A percentile compares a stretch with the other conserved stretches of the same genome.
Evolutionary conservation across 331 rosid genomes (phyloP).

Genomic region (Quercus lobata): DNA sequence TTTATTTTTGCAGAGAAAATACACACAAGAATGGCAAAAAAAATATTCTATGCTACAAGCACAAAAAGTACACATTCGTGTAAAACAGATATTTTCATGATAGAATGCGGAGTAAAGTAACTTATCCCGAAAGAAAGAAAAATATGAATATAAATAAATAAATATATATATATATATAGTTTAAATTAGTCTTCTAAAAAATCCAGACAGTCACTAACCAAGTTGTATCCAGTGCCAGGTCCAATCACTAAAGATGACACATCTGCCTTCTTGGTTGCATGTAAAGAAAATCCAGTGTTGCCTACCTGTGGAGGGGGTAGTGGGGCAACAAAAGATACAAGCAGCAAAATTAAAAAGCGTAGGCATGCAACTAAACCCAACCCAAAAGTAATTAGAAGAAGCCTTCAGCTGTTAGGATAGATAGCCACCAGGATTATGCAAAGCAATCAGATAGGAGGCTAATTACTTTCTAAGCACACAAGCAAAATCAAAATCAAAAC

Average conservation of each 20-base stretch:
- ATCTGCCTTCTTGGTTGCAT: conserved; percentile 67
- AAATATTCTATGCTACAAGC: not conserved
- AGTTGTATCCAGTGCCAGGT: conserved; percentile 93
- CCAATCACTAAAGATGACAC: conserved; percentile 74
- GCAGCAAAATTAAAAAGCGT: not conserved
- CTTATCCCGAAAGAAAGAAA: no score
- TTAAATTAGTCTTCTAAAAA: not conserved
- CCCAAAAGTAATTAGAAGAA: not conserved
- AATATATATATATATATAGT: no score
- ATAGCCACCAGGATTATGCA: not conserved
- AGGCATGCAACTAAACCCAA: not conserved
- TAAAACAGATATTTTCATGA: not conserved
- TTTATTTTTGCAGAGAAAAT: not conserved
- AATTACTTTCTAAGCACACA: not conserved
- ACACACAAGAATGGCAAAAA: not conserved
- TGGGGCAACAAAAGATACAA: not conserved
- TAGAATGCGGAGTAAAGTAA: not conserved
- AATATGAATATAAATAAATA: no score
- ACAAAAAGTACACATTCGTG: not conserved
- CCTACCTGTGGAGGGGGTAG: conserved; percentile 51
- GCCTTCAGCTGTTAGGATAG: not conserved
- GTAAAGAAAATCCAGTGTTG: conserved; percentile 69
- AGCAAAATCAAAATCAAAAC: not conserved
- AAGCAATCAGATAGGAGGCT: not conserved
- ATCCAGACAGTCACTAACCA: conserved; percentile 43